phyloP scores from a whole-genome alignment of 768 basidiomycete species.

The Mycena leptocephala region DNA sequence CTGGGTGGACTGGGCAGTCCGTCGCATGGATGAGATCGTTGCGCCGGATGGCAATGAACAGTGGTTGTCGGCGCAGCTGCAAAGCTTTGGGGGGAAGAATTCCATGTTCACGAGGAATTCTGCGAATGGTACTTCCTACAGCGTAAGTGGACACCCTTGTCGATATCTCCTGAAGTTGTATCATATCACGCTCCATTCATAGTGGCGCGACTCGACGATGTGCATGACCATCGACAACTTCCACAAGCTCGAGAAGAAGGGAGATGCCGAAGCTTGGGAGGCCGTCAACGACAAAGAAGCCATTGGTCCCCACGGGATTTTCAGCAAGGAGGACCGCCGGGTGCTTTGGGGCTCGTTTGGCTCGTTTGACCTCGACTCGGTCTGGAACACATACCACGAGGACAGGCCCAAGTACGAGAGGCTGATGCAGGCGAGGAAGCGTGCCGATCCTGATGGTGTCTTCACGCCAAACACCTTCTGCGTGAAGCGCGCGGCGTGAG shows the following conservation, averaged over 20 bases:
- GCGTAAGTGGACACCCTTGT: slow-evolving; percentile 14
- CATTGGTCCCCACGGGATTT: slow-evolving; percentile 22
- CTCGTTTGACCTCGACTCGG: slow-evolving; percentile 30
- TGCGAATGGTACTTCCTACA: slow-evolving; percentile 24
- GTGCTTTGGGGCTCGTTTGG: slow-evolving; percentile 30
- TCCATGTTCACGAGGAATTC: slow-evolving; percentile 28
- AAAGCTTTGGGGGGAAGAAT: slow-evolving; percentile 29
- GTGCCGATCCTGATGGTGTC: slow-evolving; percentile 20
- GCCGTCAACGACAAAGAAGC: slow-evolving; percentile 23
- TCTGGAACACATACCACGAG: slow-evolving; percentile 28
- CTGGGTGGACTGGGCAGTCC: slow-evolving; percentile 32
- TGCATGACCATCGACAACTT: slow-evolving; percentile 34
- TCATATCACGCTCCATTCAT: background rate
- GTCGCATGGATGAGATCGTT: slow-evolving; percentile 25
- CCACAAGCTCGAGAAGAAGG: slow-evolving; percentile 32
- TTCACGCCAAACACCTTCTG: slow-evolving; percentile 31
- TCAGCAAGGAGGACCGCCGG: slow-evolving; percentile 29
- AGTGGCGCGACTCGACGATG: slow-evolving; percentile 31
- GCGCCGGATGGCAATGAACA: slow-evolving; percentile 22
- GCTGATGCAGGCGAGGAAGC: slow-evolving; percentile 20
- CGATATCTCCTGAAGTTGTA: background rate
- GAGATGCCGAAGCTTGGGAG: slow-evolving; percentile 29
- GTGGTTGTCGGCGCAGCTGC: slow-evolving; percentile 31
- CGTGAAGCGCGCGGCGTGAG: slow-evolving; percentile 28
- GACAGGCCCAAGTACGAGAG: slow-evolving; percentile 30